Conservation (phyloP, 345 rosid genomes). For the Melastoma malabathricum region DNA sequence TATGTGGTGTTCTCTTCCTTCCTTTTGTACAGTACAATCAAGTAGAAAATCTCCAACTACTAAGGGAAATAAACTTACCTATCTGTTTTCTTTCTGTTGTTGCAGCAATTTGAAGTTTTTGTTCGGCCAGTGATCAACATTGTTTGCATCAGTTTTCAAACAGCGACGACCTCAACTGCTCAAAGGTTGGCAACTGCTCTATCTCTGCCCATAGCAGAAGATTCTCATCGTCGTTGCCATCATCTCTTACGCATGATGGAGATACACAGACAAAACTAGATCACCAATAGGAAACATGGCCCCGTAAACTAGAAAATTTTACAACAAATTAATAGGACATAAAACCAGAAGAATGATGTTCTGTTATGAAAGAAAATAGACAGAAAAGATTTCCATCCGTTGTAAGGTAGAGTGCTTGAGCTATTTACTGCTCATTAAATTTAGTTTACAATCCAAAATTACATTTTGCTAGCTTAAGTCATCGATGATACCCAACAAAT, state of each 20-base stretch:
- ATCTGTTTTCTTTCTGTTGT: slow-evolving; percentile 30
- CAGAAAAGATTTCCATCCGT: not conserved
- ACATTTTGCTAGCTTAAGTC: no score
- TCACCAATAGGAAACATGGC: no score
- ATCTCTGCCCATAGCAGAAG: slow-evolving; percentile 51
- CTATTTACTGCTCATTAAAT: no score
- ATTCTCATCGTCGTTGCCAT: slow-evolving; percentile 27
- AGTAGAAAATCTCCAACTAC: not conserved
- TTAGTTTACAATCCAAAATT: no score
- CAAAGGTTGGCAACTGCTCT: slow-evolving; percentile 57
- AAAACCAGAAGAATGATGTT: no score
- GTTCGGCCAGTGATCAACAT: slow-evolving; percentile 14
- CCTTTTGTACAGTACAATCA: not conserved
- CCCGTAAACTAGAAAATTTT: no score
- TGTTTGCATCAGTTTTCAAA: slow-evolving; percentile 14
- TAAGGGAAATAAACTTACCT: slow-evolving; percentile 21
- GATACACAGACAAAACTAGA: no score
- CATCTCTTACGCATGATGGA: no score
- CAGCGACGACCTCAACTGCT: slow-evolving; percentile 41
- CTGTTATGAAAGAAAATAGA: no score
- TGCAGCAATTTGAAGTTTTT: slow-evolving; percentile 39
- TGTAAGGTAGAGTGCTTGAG: no score
- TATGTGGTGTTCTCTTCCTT: not conserved
- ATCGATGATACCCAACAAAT: no score
- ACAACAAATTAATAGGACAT: no score